These are phyloP conservation scores for Dalbergia cochinchinensis DNA, from an alignment of 306 rosid genomes.

Conservation along the genomic window DNA sequence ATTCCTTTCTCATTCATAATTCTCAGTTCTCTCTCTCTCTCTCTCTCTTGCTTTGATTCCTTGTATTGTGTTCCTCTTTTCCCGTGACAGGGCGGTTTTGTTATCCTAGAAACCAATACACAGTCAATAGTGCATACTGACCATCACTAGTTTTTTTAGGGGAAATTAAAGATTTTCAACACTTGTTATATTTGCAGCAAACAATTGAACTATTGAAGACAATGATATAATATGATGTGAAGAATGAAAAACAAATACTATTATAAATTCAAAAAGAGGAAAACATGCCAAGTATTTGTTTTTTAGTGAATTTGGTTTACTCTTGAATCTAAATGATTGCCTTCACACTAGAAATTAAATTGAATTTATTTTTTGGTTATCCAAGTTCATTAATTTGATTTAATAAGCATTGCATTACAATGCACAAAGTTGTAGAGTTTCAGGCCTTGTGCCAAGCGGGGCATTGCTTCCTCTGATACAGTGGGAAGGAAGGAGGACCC, in stretches of 20 bases:
- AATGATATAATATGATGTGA: too few species aligned
- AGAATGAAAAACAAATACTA: too few species aligned
- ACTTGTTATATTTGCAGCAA: too few species aligned
- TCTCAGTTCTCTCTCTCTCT: neutral
- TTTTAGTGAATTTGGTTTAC: constrained; percentile 54
- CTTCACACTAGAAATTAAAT: neutral
- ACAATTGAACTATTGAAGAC: too few species aligned
- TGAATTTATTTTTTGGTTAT: too few species aligned
- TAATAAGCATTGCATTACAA: neutral
- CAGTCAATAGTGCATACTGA: too few species aligned
- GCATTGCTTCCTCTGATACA: constrained; percentile 85
- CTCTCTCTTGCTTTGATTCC: neutral
- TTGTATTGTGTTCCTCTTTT: neutral
- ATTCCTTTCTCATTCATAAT: neutral
- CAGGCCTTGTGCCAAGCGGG: constrained; percentile 94
- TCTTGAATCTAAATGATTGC: neutral
- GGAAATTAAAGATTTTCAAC: too few species aligned
- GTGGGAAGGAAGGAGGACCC: constrained; percentile 92
- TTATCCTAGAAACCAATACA: constrained; percentile 10
- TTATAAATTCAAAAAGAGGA: neutral
- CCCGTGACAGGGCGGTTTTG: constrained; percentile 65
- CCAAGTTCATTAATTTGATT: neutral
- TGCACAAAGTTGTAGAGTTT: constrained; percentile 28
- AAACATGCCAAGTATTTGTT: neutral
- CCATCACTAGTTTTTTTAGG: too few species aligned